phyloP scores from a whole-genome alignment of 2,329 filamentous ascomycete genomes.

The Cladosporium sp. region DNA sequence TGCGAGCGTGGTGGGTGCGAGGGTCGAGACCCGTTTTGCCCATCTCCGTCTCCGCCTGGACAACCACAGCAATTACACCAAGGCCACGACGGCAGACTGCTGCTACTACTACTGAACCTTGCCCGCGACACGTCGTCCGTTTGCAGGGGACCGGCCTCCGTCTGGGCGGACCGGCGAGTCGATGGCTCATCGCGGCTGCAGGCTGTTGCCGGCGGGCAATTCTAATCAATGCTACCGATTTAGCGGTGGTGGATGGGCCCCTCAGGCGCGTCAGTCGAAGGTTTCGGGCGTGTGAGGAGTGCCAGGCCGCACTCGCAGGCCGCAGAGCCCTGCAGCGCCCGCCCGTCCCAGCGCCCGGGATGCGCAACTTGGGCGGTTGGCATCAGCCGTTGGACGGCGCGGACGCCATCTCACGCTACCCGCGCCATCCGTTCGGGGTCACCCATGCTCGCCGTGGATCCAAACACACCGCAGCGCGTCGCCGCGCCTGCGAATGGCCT shows the following conservation, averaged over 20 bases:
- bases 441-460: constrained; percentile 8
- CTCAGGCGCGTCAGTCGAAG: not conserved
- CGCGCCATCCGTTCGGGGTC: constrained; percentile 3
- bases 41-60: too few species aligned
- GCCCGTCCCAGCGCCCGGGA: constrained; percentile 3
- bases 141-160: not conserved
- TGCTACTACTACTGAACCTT: too few species aligned
- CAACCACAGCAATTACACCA: too few species aligned
- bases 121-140: not conserved
- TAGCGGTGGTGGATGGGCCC: too few species aligned
- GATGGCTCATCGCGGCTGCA: constrained; percentile 3
- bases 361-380: constrained; percentile 2
- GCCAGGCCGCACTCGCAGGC: not conserved
- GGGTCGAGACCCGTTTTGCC: not conserved
- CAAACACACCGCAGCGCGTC: constrained; percentile 10
- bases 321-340: not conserved
- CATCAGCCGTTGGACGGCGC: not conserved
- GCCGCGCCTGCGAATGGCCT: constrained; percentile 2
- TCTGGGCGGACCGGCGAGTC: not conserved
- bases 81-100: too few species aligned
- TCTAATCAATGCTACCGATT: not conserved
- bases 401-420: constrained; percentile 9
- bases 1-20: not conserved
- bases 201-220: not conserved
- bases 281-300: constrained; percentile 3